Evolutionary conservation across 257 asterid species (phyloP).

Genomic region (Solanum tarijense): DNA sequence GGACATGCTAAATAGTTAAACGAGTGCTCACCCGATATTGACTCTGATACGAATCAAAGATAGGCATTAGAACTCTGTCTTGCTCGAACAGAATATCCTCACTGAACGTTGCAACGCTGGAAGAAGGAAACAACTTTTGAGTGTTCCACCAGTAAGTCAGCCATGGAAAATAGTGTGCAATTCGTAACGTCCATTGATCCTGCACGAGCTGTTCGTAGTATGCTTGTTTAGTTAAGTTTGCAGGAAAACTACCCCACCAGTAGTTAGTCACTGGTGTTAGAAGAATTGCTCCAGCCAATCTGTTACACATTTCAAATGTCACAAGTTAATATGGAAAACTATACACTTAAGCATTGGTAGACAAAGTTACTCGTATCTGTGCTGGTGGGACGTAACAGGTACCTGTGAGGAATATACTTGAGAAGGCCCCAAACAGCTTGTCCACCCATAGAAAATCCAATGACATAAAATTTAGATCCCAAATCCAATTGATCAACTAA

Average conservation of each 20-base stretch:
- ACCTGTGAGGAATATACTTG: constrained; percentile 91
- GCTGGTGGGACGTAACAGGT: neutral
- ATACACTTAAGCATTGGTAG: neutral
- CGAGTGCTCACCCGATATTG: neutral
- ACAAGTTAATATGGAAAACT: neutral
- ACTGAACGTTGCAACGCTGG: constrained; percentile 19
- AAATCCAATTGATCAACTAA: constrained; percentile 77
- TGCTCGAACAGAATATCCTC: constrained; percentile 28
- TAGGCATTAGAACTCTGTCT: constrained; percentile 43
- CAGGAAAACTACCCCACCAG: constrained; percentile 83
- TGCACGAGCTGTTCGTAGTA: constrained; percentile 30
- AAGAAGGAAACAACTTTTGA: constrained; percentile 53
- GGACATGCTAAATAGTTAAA: neutral
- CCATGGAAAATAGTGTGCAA: constrained; percentile 73
- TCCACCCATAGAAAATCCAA: constrained; percentile 90
- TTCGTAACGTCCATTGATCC: constrained; percentile 82
- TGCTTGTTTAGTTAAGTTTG: constrained; percentile 50
- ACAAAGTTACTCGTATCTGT: neutral
- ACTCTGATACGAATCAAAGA: neutral
- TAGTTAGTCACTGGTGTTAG: constrained; percentile 66
- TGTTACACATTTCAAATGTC: constrained; percentile 20
- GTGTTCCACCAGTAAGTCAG: constrained; percentile 93
- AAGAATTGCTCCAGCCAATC: constrained; percentile 80
- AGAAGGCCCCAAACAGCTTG: constrained; percentile 79
- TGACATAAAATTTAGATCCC: constrained; percentile 58